Evolutionary conservation across 495 filamentous ascomycete species (phyloP).

Genomic region (Xylaria curta): DNA sequence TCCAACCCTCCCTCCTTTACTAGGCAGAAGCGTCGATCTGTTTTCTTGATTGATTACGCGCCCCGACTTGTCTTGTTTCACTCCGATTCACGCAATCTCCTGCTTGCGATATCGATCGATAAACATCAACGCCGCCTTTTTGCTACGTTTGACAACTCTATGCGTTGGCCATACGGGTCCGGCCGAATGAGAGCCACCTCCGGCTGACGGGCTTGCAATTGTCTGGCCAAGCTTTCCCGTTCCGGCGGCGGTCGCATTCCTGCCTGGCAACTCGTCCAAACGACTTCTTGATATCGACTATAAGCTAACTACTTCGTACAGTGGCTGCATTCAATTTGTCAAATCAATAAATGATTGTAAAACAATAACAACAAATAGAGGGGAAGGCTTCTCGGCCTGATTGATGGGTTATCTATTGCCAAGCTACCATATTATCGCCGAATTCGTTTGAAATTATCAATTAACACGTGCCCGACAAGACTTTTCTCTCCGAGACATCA

Average conservation of each 20-base stretch:
- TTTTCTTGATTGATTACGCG: conserved; percentile 3
- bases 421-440: conserved; percentile 1
- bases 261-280: background rate
- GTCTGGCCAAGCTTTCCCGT: background rate
- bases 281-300: background rate
- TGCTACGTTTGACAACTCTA: background rate
- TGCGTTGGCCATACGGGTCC: background rate
- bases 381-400: too few relatives aligned
- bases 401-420: background rate
- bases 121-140: background rate
- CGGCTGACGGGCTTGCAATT: background rate
- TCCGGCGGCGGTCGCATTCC: conserved; percentile 1
- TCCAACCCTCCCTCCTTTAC: background rate
- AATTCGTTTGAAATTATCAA: background rate
- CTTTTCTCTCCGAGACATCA: conserved; percentile 4
- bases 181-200: background rate
- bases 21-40: background rate
- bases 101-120: background rate
- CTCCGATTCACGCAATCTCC: background rate
- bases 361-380: too few relatives aligned
- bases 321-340: background rate
- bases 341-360: too few relatives aligned
- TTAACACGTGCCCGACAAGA: background rate
- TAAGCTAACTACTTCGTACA: background rate
- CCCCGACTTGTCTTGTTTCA: background rate